Evolutionary conservation across 2,329 filamentous ascomycete species (phyloP).

Genomic region (Ploettnerulaceae sp.): DNA sequence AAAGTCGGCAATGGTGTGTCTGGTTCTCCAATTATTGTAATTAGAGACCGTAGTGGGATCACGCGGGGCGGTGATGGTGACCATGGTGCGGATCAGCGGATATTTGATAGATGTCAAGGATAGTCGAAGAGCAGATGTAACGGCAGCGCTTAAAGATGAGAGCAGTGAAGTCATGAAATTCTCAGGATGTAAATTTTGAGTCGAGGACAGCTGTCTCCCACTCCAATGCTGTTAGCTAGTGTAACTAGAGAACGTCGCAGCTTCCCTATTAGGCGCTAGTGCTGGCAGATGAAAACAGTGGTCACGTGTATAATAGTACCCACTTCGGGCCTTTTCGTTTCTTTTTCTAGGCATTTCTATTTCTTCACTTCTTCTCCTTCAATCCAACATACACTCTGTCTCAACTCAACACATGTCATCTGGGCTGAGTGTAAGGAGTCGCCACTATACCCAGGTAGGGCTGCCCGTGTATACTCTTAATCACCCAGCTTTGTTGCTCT

Average conservation of each 20-base stretch:
- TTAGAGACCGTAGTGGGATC: conserved; percentile 92
- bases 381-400: no score
- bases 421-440: no score
- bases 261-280: neutral
- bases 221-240: neutral
- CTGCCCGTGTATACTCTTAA: no score
- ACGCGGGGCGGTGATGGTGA: conserved; percentile 39
- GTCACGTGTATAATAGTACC: neutral
- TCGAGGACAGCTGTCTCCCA: neutral
- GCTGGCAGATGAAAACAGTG: neutral
- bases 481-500: no score
- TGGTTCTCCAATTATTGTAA: conserved; percentile 81
- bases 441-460: no score
- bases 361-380: no score
- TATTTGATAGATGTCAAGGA: conserved; percentile 2
- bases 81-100: conserved; percentile 22
- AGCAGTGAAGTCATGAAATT: conserved; percentile 22
- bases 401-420: no score
- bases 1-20: conserved; percentile 76
- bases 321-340: neutral
- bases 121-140: conserved; percentile 19
- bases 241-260: neutral
- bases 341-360: no score
- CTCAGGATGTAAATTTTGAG: neutral
- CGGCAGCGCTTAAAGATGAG: conserved; percentile 17